Evolutionary conservation across 2,329 filamentous ascomycete genomes (phyloP), one percentile per base, ranked within the genome.

Genomic region (Cryphonectria radicalis): DNA sequence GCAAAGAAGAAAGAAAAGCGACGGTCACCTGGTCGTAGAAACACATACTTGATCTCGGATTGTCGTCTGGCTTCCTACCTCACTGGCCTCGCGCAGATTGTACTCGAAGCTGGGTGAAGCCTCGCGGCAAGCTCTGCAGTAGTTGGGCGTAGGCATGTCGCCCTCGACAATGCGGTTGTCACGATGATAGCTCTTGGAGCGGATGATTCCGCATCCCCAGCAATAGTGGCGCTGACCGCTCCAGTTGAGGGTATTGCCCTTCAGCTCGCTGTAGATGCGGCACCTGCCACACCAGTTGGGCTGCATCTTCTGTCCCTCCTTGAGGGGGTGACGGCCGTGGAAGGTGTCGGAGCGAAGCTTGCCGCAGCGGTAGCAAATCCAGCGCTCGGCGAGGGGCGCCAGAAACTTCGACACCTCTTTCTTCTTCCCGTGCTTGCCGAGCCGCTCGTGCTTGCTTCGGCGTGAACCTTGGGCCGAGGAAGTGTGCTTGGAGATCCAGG

Each of bases 331-430:
- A 8, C 78, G 74, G 57, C 77, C 66, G 57, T 85, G 82, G 62
- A 82, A 85, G 14, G 75, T 77, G 37, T 77, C 76, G 6, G 84
- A 85, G 60, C 84, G 79, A 7, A 81, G 76, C 32, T 77, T 79
- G 32, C 81, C 81, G 70, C 84, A 85, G 37, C 79, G 76, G 57
- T 79, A 82, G 75, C 85, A 87, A 28, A 85, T 81, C 71, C 80
- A 79, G 14, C 69, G 69, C 55, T 73, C 66, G 35, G 65, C 67
- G 3, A 73, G 67, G 7, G 72, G 72, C 35, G 64, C 69, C 4
- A 70, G 40, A 42, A 50, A 70, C 22, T 55, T 57, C 11, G 65
- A 67, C 10, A 25, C 28, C 57, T 69, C 69, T 25, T 50, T 67
- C 37, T 70, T 70, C 66, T 72, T 72, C 22, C 70, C 67, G 28